Conservation (phyloP, 257 asterid genomes). For the Capsicum rhomboideum region DNA sequence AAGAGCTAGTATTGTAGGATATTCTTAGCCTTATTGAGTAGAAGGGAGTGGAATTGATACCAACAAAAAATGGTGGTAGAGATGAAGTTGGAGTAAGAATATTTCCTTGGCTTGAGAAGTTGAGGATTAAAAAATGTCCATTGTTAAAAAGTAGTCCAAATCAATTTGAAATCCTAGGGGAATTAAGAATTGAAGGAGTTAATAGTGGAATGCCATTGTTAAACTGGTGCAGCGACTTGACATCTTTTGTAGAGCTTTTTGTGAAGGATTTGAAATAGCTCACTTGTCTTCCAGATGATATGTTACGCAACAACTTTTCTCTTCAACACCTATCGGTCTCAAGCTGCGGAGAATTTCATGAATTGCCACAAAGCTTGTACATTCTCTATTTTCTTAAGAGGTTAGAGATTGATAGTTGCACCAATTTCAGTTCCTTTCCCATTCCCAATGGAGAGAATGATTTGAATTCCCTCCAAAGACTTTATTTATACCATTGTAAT, state of each 20-base stretch:
- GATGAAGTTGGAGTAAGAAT: not conserved
- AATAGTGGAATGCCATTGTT: not conserved
- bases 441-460: not conserved
- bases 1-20: not conserved
- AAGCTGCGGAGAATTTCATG: not conserved
- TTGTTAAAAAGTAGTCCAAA: conserved; percentile 11
- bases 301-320: not conserved
- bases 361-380: conserved; percentile 4
- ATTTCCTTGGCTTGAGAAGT: conserved; percentile 14
- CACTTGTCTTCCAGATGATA: not conserved
- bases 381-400: not conserved
- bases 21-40: conserved; percentile 11
- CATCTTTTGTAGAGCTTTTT: not conserved
- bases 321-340: not conserved
- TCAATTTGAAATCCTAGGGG: conserved; percentile 11
- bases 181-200: accelerated
- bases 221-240: not conserved
- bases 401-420: not conserved
- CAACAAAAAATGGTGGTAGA: not conserved
- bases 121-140: not conserved
- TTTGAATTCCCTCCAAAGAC: not conserved
- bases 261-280: not conserved
- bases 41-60: not conserved
- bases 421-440: not conserved
- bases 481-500: not conserved